phyloP scores from a whole-genome alignment of 2,329 filamentous ascomycete species.

The Penicillium sp. region DNA sequence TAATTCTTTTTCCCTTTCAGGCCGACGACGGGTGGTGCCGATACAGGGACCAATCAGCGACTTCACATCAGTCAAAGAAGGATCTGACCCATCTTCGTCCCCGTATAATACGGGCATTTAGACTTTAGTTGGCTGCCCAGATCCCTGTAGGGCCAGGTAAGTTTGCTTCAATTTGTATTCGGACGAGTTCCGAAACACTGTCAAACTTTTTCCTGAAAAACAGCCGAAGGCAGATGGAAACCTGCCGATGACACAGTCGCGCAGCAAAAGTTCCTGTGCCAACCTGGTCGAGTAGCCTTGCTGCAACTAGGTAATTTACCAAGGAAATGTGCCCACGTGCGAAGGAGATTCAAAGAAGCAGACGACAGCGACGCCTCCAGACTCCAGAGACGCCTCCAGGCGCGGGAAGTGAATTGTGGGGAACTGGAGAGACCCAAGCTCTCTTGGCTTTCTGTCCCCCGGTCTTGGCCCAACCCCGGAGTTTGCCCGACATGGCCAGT shows the following conservation, averaged over 20 bases:
- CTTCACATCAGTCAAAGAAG: slow-evolving; percentile 1
- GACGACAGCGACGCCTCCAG: slow-evolving; percentile 12
- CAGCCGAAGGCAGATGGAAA: not conserved
- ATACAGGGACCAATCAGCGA: not conserved
- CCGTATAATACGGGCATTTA: not conserved
- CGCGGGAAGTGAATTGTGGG: not conserved
- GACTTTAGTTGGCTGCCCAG: not conserved
- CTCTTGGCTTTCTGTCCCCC: slow-evolving; percentile 17
- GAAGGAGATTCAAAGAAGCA: not conserved
- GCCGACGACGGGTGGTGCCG: not conserved
- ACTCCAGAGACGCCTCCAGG: no score
- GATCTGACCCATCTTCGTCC: slow-evolving; percentile 1
- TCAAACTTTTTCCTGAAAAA: not conserved
- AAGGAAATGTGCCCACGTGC: not conserved
- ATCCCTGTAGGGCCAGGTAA: slow-evolving; percentile 3
- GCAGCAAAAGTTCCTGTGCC: not conserved
- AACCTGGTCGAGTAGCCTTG: not conserved
- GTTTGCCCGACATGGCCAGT: slow-evolving; percentile 11
- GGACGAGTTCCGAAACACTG: slow-evolving; percentile 4
- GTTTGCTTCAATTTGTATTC: not conserved
- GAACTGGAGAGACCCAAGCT: slow-evolving; percentile 17
- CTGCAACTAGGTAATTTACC: not conserved
- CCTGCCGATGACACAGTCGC: not conserved
- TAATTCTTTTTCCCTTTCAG: not conserved
- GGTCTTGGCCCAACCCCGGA: slow-evolving; percentile 10